Base-by-base conservation (phyloP, 2,329 filamentous ascomycete species). In the Penicillium sclerotigenum region DNA sequence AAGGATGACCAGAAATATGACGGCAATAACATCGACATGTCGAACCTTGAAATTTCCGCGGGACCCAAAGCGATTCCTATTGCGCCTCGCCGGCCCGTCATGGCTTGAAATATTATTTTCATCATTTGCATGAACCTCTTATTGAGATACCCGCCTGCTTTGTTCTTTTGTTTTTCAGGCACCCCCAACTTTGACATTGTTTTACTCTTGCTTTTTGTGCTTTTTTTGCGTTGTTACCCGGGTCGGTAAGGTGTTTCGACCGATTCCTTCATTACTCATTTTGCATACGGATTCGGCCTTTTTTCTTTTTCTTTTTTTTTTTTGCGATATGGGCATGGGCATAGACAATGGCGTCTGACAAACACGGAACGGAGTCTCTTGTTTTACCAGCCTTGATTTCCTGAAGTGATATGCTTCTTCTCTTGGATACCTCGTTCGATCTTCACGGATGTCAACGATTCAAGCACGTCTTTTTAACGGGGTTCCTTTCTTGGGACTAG, bases 21-120 rank as follows among this genome's bases (percentile, higher is more conserved):
- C 11, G 65, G 60, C 18, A 65, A 66, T 42, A 69, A 73, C 26
- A 58, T 75, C 28, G 69, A 70, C 9, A 57, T 74, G 53, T 65
- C 72, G 4, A 68, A 63, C 18, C 58, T 75, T 28, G 66, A 73
- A 24, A 61, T 73, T 14, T 68, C 71, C 24, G 64, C 72, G 16
- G 68, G 65, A 18, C 72, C 73, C 1, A 70, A 73, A 50, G 72
- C 73, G 7, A 75, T 75, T 24, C 72, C 72, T 1, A 75, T 75
- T 42, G 68, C 68, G 31, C 62, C 69, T 36, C 70, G 71, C 26
- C 71, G 68, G 33, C 64, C 71, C 13, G 65, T 74, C 43, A 69
- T 73, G 54, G 73, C 73, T n/a, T 75, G 66, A 64, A 51, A 28
- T 29, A 37, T 54, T 54, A 42, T 33, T 43, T 37, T 47, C 47